Percentiles rank a stretch among this genome's conserved stretches.
phyloP scores from a whole-genome alignment of 306 rosid genomes.

The Vigna nakashimae region DNA sequence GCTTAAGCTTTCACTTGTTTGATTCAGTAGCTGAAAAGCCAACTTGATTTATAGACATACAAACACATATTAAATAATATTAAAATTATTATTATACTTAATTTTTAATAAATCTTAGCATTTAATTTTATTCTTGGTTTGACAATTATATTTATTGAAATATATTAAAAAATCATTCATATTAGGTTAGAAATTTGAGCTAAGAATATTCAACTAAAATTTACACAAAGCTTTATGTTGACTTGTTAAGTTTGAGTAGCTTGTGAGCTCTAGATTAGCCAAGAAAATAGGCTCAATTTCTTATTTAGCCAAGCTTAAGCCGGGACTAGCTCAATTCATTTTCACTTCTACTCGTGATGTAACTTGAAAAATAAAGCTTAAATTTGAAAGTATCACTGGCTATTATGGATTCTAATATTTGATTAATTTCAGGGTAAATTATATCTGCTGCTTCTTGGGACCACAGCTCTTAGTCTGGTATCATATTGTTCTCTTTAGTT shows the following conservation, averaged over 20 bases:
- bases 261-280: neutral
- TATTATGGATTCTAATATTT: constrained; percentile 35
- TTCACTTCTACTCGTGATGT: constrained; percentile 28
- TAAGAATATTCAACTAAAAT: constrained; percentile 12
- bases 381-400: constrained; percentile 20
- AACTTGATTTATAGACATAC: neutral
- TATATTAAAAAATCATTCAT: neutral
- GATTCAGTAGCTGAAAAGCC: neutral
- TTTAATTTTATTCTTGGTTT: constrained; percentile 1
- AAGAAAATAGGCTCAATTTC: constrained; percentile 1
- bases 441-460: constrained; percentile 89
- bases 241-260: neutral
- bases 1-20: neutral
- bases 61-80: neutral
- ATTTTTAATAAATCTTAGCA: constrained; percentile 4
- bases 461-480: constrained; percentile 98
- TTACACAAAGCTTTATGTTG: constrained; percentile 3
- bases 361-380: constrained; percentile 36
- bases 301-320: constrained; percentile 20
- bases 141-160: neutral
- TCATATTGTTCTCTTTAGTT: constrained; percentile 42
- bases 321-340: neutral
- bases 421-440: constrained; percentile 80
- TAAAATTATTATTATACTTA: neutral
- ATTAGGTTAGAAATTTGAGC: neutral